Evolutionary conservation across 2,329 filamentous ascomycete genomes (phyloP), one percentile per base, ranked within the genome.

Genomic region (Ilyonectria sp.): DNA sequence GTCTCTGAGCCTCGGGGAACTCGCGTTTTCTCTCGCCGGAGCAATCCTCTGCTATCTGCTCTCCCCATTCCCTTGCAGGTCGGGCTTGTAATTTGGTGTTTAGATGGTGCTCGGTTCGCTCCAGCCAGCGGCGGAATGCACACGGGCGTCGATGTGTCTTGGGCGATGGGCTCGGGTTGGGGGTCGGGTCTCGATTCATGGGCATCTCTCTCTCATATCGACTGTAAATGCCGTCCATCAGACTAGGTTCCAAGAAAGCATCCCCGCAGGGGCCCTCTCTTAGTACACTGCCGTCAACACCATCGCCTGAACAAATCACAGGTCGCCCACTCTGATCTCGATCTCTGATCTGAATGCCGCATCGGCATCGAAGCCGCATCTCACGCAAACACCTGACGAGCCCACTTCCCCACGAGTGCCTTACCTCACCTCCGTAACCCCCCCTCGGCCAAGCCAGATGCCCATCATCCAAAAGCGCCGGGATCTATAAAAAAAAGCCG

Each of bases 21-120:
- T 5, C 40, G 40, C n/a, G 15, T 19, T 43, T 43, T 3, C 7
- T 43, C 40, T 15, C n/a, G 40, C 40, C 15, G 7, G 40, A 5
- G 40, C 40, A 8, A n/a, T 43, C 40, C n/a, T n/a, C 15, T 19
- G 40, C 31, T 37, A 19, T 40, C 35, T 47, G 31, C 43, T 50
- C 23, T 44, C 4, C 52, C 35, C 52, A 33, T 63, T 57, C 60
- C 35, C 54, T 58, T 58, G 17, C 55, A 19, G 35, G 44, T 52
- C 43, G 50, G 60, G 60, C 44, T 58, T 43, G 60, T 55, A 53
- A 43, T 50, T 63, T 63, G 53, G 55, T 44, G 57, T 54, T 52
- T 57, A 58, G 60, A 58, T 63, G 60, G 60, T 63, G 46, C 60
- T 55, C 52, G 53, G 60, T 52, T 63, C 53, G 53, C 46, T 33